Evolutionary conservation across 768 basidiomycete genomes (phyloP), one percentile per base, ranked within the genome.

Genomic region (Sporobolomyces phaffii): DNA sequence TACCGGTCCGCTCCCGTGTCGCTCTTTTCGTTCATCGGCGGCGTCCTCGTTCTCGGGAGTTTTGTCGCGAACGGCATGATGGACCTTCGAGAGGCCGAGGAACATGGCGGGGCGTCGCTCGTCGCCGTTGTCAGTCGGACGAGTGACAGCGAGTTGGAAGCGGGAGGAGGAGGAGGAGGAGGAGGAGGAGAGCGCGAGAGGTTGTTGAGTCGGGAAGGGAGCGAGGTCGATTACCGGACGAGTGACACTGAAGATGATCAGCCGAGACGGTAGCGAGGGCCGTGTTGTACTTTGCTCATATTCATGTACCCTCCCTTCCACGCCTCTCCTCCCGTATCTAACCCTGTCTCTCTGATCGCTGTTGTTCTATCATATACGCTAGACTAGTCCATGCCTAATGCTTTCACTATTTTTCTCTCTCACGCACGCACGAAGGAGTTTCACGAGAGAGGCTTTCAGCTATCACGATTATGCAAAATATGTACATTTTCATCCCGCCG

Each of bases 61-160:
- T 96, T 96, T 74, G 80, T 87, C n/a, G 81, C 83, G 40, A 83
- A 91, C 61, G 90, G 89, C 11, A 61, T 75, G 52, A 75, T 78
- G 65, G 79, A 77, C 22, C 73, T 73, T 31, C 66, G 69, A 43
- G 75, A 77, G 63, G 73, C 68, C 18, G 66, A 72, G 66, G 45
- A 59, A 31, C 44, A 47, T 36, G 9, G 40, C 28, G 43, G 17
- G 3, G 28, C n/a, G n/a, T n/a, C 3, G 5, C 29, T 10, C 22
- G 20, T 22, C 2, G 22, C 13, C 15, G 49, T 10, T n/a, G 47
- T 5, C 13, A 56, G 36, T 38, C 11, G 56, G 26, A 24, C 6
- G 34, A 10, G 20, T 38, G 28, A 28, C 36, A 41, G 11, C 26
- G 51, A n/a, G 11, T 8, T 34, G 22, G 31, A 28, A 33, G 31